These are phyloP conservation scores for Uncinocarpus reesii DNA, from an alignment of 2,329 filamentous ascomycete genomes.

Conservation along the genomic window DNA sequence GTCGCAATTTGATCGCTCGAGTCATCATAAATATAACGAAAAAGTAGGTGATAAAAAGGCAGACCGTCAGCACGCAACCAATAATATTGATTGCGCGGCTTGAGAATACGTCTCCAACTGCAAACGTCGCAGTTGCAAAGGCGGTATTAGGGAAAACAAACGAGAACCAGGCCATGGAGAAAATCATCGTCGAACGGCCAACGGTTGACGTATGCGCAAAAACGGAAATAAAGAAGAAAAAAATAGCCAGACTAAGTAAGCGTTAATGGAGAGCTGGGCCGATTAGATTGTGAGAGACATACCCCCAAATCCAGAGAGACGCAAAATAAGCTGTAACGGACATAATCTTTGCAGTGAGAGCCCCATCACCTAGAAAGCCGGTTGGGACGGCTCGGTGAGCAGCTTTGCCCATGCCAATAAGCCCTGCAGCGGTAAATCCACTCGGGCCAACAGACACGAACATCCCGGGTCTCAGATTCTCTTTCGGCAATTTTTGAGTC, in stretches of 20 bases:
- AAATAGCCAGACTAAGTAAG: slow-evolving; percentile 55
- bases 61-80: slow-evolving; percentile 56
- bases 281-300: slow-evolving; percentile 16
- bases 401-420: slow-evolving; percentile 48
- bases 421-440: slow-evolving; percentile 55
- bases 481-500: slow-evolving; percentile 73
- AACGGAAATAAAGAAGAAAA: slow-evolving; percentile 75
- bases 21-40: slow-evolving; percentile 62
- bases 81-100: slow-evolving; percentile 53
- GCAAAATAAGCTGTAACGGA: slow-evolving; percentile 51
- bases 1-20: slow-evolving; percentile 51
- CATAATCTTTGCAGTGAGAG: slow-evolving; percentile 46
- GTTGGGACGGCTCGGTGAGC: slow-evolving; percentile 40
- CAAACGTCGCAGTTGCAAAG: slow-evolving; percentile 60
- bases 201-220: slow-evolving; percentile 63
- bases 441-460: slow-evolving; percentile 74
- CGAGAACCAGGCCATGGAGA: slow-evolving; percentile 78
- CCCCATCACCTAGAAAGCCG: slow-evolving; percentile 49
- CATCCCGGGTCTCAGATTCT: slow-evolving; percentile 68
- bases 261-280: no score
- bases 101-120: slow-evolving; percentile 54
- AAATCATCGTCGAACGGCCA: slow-evolving; percentile 52
- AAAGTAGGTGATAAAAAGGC: slow-evolving; percentile 57
- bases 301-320: slow-evolving; percentile 69
- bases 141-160: slow-evolving; percentile 76